Evolutionary conservation across 306 rosid species (phyloP), one percentile per base, ranked within the genome.

Genomic region (Cicer cuneatum): DNA sequence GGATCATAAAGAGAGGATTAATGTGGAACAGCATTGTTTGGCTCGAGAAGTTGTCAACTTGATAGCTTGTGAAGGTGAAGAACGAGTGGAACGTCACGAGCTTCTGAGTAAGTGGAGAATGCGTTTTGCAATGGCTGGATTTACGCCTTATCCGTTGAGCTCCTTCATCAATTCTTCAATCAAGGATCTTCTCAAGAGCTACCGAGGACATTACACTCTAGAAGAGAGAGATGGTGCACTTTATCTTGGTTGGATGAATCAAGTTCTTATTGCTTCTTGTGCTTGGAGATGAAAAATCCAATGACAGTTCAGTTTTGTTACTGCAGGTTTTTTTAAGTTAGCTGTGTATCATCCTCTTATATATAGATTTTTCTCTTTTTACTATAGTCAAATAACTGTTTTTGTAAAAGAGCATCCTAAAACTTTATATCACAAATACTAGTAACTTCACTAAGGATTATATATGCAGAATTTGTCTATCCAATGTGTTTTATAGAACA

Each of bases 11-110:
- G 96, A 92, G 83, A 90, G 98, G 72, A 95, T 95, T 49, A 90
- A 85, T 42, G 90, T 95, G 8, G 99, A 95, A 82, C 98, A 92
- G 76, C 96, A 92, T 58, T 95, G 99, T 81, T 82, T 95, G 85
- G 99, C 99, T 7, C 83, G 97, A 10, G 98, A 92, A 62, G 84
- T 95, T 15, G 98, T 95, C 8, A 95, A 95, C 84, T 76, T 95
- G 15, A 74, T 95, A 66, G 99, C 99, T 5, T 95, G 99, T 41
- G 98, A 92, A 75, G 99, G 94, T 6, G 73, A 66, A 7, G 99
- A 94, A 77, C 85, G 98, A 81, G 96, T 91, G 39, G 99, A 95
- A 79, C 93, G 96, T 0, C 91, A 86, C 0, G 98, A 95, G 83
- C 93, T 79, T 76, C 84, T 90, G 19, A 82, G 71, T 2, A 89